phyloP scores from a whole-genome alignment of 179 eudicot genomes.

The Monotropa hypopitys region DNA sequence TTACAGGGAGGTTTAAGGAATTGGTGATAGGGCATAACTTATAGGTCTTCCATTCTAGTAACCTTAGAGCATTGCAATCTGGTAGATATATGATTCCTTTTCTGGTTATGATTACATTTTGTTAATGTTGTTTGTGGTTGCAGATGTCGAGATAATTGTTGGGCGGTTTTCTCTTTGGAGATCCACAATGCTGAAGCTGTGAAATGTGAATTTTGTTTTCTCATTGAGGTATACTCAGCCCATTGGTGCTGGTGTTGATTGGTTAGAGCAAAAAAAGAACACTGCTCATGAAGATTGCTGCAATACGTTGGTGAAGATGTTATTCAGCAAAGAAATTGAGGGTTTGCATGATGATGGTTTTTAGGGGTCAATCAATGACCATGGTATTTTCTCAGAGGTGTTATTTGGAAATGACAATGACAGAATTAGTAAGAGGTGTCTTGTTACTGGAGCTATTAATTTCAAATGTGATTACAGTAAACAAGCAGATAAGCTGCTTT shows the following conservation, averaged over 20 bases:
- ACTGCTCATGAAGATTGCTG: neutral
- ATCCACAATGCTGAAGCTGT: neutral
- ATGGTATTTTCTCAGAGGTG: slow-evolving; percentile 43
- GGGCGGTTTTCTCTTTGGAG: neutral
- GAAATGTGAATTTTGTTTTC: neutral
- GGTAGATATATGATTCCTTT: neutral
- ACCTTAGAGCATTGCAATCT: neutral
- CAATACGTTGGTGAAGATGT: slow-evolving; percentile 15
- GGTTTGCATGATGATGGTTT: slow-evolving; percentile 55
- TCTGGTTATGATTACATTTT: neutral
- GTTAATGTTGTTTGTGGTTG: neutral
- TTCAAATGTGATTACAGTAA: slow-evolving; percentile 21
- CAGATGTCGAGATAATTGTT: neutral
- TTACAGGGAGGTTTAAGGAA: neutral
- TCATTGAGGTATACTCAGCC: neutral
- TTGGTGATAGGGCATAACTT: neutral
- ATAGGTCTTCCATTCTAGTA: neutral
- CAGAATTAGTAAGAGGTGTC: slow-evolving; percentile 24
- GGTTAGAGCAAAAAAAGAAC: slow-evolving; percentile 3
- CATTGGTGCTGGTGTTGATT: slow-evolving; percentile 7
- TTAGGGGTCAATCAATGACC: slow-evolving; percentile 55
- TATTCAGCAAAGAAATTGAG: slow-evolving; percentile 30
- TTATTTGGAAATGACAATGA: slow-evolving; percentile 40
- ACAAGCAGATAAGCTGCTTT: slow-evolving; percentile 21
- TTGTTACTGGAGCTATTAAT: slow-evolving; percentile 28